Evolutionary conservation across 192 early-diverging fungal species (phyloP).

Genomic region (Globomyces pollinis-pini): DNA sequence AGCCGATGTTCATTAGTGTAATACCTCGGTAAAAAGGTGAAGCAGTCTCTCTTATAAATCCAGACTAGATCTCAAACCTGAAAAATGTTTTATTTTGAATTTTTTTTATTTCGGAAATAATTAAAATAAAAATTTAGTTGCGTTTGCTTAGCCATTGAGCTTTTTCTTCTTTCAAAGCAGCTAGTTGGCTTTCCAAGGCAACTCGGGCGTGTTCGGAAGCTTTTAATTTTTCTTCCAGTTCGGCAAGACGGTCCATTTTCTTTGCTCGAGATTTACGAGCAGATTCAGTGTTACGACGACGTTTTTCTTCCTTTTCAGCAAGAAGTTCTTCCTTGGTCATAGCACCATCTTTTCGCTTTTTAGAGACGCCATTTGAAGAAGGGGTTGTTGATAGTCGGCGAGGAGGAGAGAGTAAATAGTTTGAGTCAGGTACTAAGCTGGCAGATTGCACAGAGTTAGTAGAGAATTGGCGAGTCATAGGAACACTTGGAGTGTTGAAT

Average conservation of each 20-base stretch:
- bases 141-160: neutral
- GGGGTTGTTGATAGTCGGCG: neutral
- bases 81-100: too few species aligned
- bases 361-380: neutral
- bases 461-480: neutral
- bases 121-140: too few species aligned
- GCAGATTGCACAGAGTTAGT: neutral
- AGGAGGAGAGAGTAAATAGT: neutral
- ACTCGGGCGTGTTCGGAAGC: neutral
- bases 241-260: neutral
- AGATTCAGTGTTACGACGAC: constrained; percentile 12
- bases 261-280: constrained; percentile 11
- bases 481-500: too few species aligned
- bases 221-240: neutral
- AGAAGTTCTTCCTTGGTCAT: constrained; percentile 3
- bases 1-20: too few species aligned
- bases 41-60: too few species aligned
- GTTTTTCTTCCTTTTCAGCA: constrained; percentile 2
- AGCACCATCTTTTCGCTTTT: constrained; percentile 3
- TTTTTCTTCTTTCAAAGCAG: neutral
- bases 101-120: too few species aligned
- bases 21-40: too few species aligned
- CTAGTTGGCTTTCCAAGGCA: neutral
- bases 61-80: too few species aligned
- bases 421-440: neutral